A percentile compares a stretch with the other conserved stretches of the same genome.
phyloP scores from a whole-genome alignment of 1,284 basidiomycete species.

The Somion occarium region DNA sequence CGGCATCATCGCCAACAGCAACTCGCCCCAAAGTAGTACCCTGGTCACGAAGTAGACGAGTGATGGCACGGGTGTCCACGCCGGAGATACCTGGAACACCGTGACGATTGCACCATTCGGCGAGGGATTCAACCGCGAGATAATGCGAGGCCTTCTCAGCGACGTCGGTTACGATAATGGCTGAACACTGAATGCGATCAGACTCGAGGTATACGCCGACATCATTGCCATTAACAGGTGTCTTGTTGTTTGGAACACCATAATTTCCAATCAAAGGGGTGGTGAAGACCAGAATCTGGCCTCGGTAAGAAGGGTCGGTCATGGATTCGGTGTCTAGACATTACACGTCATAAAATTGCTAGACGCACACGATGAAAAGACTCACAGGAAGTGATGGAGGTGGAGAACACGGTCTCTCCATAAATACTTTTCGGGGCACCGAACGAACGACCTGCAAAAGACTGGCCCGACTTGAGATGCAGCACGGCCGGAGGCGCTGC shows the following conservation, averaged over 20 bases:
- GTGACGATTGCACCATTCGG: slow-evolving; percentile 91
- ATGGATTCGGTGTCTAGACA: slow-evolving; percentile 92
- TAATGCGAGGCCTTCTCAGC: slow-evolving; percentile 96
- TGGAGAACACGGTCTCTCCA: slow-evolving; percentile 99
- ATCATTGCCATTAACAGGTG: slow-evolving; percentile 73
- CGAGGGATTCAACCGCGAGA: slow-evolving; percentile 87
- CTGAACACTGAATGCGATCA: slow-evolving; percentile 85
- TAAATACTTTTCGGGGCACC: slow-evolving; percentile 86
- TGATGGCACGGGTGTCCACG: slow-evolving; percentile 97
- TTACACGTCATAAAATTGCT: slow-evolving; percentile 11
- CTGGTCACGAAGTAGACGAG: slow-evolving; percentile 89
- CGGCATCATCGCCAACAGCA: slow-evolving; percentile 76
- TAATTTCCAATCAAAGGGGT: slow-evolving; percentile 99
- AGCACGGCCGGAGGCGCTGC: slow-evolving; percentile 70
- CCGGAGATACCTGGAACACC: slow-evolving; percentile 93
- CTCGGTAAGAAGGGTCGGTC: slow-evolving; percentile 98
- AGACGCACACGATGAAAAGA: slow-evolving; percentile 9
- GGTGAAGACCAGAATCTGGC: slow-evolving; percentile 98
- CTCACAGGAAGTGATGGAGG: slow-evolving; percentile 95
- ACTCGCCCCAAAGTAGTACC: slow-evolving; percentile 95
- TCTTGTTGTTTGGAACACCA: slow-evolving; percentile 85
- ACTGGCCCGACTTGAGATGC: slow-evolving; percentile 92
- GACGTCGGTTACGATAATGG: slow-evolving; percentile 91
- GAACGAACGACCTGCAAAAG: slow-evolving; percentile 86
- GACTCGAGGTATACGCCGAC: slow-evolving; percentile 93